Evolutionary conservation across 805 yeast genomes (phyloP).

Genomic region (Candida mattraensis): DNA sequence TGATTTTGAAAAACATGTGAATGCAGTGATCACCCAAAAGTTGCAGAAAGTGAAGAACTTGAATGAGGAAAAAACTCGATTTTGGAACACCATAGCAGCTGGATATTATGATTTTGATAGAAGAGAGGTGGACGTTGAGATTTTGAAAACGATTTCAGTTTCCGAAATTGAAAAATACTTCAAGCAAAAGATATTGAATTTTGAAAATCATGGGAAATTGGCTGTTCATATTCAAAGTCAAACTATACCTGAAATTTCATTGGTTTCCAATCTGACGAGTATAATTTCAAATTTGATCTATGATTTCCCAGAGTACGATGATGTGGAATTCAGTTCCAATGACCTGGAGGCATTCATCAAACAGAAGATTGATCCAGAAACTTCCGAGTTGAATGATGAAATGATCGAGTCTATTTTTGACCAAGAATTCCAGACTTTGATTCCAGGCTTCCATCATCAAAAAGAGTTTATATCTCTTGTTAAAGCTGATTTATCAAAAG

Average conservation of each 20-base stretch:
- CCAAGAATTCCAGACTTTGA: conserved; percentile 15
- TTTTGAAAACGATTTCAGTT: conserved; percentile 53
- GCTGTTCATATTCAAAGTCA: conserved; percentile 68
- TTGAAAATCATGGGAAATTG: conserved; percentile 38
- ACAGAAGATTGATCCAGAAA: conserved; percentile 11
- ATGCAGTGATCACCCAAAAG: conserved; percentile 64
- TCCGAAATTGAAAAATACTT: conserved; percentile 59
- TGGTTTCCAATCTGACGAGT: conserved; percentile 26
- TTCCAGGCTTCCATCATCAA: conserved; percentile 23
- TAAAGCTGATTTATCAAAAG: conserved; percentile 14
- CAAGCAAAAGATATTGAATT: conserved; percentile 38
- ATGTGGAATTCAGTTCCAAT: conserved; percentile 25
- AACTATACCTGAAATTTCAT: conserved; percentile 22
- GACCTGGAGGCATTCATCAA: conserved; percentile 25
- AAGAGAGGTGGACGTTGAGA: conserved; percentile 54
- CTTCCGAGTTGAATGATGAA: conserved; percentile 11
- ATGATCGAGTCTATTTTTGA: conserved; percentile 14
- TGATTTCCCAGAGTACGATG: conserved; percentile 27
- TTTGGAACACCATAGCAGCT: conserved; percentile 64
- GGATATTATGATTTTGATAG: conserved; percentile 79
- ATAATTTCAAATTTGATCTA: conserved; percentile 32
- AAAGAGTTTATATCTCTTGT: conserved; percentile 19
- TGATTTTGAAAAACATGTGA: conserved; percentile 68
- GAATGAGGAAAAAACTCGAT: conserved; percentile 68
- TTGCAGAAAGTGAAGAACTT: conserved; percentile 74